phyloP scores from a whole-genome alignment of 1,284 basidiomycete species.

The Pseudozyma pruni region DNA sequence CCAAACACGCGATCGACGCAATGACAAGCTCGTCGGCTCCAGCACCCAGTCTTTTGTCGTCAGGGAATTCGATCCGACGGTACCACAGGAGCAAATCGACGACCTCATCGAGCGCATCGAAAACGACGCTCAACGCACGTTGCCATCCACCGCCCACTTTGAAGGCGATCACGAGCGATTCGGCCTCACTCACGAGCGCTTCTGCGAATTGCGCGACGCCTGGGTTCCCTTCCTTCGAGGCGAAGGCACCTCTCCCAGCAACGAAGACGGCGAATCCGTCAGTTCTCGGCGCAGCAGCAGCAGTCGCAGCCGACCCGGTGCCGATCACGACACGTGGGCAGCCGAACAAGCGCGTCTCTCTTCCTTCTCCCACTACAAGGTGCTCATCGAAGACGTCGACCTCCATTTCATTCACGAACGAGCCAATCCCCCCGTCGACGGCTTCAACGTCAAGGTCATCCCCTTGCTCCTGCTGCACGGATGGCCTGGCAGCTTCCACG shows the following conservation, averaged over 20 bases:
- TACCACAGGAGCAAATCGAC: constrained; percentile 19
- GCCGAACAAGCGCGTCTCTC: constrained; percentile 39
- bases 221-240: constrained; percentile 45
- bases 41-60: constrained; percentile 34
- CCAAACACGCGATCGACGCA: background rate
- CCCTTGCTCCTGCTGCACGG: constrained; percentile 67
- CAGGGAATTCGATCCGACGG: constrained; percentile 30
- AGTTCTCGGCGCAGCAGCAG: constrained; percentile 1
- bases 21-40: constrained; percentile 24
- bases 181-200: constrained; percentile 45
- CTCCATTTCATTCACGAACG: constrained; percentile 65
- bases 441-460: constrained; percentile 53
- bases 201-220: constrained; percentile 35
- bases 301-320: constrained; percentile 18
- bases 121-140: constrained; percentile 17
- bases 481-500: constrained; percentile 63
- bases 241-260: constrained; percentile 5
- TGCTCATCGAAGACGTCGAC: constrained; percentile 54
- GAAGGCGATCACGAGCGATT: constrained; percentile 44
- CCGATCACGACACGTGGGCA: constrained; percentile 56
- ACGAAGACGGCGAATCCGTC: constrained; percentile 13
- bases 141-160: constrained; percentile 31
- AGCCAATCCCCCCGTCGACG: constrained; percentile 27
- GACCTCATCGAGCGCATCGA: constrained; percentile 36
- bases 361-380: constrained; percentile 53